Conservation (phyloP, 192 early-diverging fungal genomes). For the Backusella tarrabulga region DNA sequence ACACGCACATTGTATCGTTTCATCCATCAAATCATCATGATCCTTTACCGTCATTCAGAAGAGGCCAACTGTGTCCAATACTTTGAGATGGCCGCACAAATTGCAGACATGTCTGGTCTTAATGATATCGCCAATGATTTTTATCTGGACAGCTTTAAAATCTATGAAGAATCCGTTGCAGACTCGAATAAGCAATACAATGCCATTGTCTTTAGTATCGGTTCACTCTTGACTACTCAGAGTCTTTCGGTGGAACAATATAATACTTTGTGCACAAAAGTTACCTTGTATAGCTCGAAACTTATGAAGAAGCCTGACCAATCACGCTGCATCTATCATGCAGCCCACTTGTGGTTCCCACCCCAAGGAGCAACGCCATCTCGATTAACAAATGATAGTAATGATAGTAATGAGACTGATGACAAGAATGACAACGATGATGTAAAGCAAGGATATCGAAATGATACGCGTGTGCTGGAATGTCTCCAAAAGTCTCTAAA, state of each 20-base stretch:
- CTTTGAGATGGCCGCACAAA: conserved; percentile 81
- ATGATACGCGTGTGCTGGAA: conserved; percentile 85
- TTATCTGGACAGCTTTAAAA: conserved; percentile 92
- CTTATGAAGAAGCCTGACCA: conserved; percentile 97
- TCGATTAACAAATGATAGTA: background rate
- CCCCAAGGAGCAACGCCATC: background rate
- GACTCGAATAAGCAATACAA: conserved; percentile 89
- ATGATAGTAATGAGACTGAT: conserved; percentile 18
- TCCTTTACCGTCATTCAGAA: conserved; percentile 60
- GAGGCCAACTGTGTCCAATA: conserved; percentile 65
- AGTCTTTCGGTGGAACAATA: conserved; percentile 88
- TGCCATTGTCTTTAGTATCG: conserved; percentile 84
- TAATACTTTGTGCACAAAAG: conserved; percentile 89
- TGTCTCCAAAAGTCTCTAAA: conserved; percentile 95
- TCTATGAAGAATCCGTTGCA: conserved; percentile 95
- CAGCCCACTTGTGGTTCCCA: conserved; percentile 81
- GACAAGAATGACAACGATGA: conserved; percentile 51
- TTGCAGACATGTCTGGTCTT: conserved; percentile 81
- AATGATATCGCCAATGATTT: conserved; percentile 96
- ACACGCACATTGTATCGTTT: conserved; percentile 76
- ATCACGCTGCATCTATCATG: conserved; percentile 78
- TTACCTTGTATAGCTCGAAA: conserved; percentile 84
- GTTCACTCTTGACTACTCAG: conserved; percentile 72
- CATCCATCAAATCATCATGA: conserved; percentile 81
- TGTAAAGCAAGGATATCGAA: conserved; percentile 61